Evolutionary conservation across 202 grass and related monocot species (phyloP), one percentile per base, ranked within the genome.

Genomic region (Bolboschoenoplectus hybrid): DNA sequence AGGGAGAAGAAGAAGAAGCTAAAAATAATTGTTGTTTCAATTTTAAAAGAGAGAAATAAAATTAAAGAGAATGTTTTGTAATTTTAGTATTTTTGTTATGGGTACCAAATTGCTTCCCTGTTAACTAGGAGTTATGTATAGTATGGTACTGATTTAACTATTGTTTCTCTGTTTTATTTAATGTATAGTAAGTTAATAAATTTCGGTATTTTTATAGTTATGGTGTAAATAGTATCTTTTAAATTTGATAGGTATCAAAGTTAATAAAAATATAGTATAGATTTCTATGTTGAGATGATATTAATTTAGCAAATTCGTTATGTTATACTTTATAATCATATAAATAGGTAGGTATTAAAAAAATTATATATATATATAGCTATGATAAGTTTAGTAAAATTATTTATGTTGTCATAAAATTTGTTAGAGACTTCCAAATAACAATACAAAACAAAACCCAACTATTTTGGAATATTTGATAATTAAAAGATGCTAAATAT

Each of bases 11-110:
- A 26, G 26, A 4, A 70, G 4, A 87, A 68, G 57, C 46, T 40
- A 80, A 84, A 83, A 83, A 68, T 83, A 83, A 65, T 32, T 80
- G 17, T 73, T 73, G 61, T 63, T 52, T 2, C 8, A 77, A 56
- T 77, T 77, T 40, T 38, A 40, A 40, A 17, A 4, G 39, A 2
- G 7, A 55, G 32, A 74, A 74, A 52, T 52, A 55, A 11, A 74
- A 74, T 32, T 52, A 52, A 9, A 74, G 20, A 76, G 38, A 12
- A 7, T 67, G 34, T 5, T 13, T 39, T 38, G 9, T 44, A n/a
- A n/a, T 13, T 71, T 45, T 2, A 52, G 43, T 26, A 45, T 38
- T 49, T 66, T 79, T 78, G 35, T 55, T 70, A 57, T 57, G 60
- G 58, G 20, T 80, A 43, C 47, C 45, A 86, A 72, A 8, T 46